These are phyloP conservation scores for Aspergillus udagawae DNA, from an alignment of 2,329 filamentous ascomycete species.

Conservation along the genomic window DNA sequence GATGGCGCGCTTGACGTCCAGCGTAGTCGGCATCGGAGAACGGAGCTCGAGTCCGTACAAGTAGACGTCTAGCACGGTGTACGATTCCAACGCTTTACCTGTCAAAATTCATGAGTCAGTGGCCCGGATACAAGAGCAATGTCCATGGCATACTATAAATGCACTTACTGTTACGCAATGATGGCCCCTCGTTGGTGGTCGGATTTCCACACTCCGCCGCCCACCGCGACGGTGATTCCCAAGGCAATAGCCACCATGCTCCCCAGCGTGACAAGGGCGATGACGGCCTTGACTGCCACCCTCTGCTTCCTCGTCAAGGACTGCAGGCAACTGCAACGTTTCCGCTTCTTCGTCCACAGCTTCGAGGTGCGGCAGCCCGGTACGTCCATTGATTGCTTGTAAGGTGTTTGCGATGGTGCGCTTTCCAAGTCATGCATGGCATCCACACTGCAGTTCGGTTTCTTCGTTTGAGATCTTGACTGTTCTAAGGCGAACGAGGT, in stretches of 20 bases:
- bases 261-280: slow-evolving; percentile 41
- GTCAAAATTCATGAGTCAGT: background rate
- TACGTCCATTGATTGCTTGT: slow-evolving; percentile 8
- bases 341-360: slow-evolving; percentile 32
- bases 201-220: slow-evolving; percentile 42
- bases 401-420: slow-evolving; percentile 1
- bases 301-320: slow-evolving; percentile 34
- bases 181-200: slow-evolving; percentile 28
- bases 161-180: slow-evolving; percentile 4
- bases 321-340: slow-evolving; percentile 31
- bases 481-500: slow-evolving; percentile 23
- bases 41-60: background rate
- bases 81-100: too few relatives aligned
- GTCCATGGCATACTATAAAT: background rate
- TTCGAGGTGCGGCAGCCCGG: slow-evolving; percentile 26
- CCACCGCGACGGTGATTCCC: slow-evolving; percentile 42
- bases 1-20: background rate
- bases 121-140: background rate
- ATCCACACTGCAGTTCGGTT: slow-evolving; percentile 15
- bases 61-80: background rate
- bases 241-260: slow-evolving; percentile 44
- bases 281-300: slow-evolving; percentile 35
- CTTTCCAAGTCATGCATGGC: slow-evolving; percentile 32
- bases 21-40: background rate
- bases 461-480: slow-evolving; percentile 18